Percentiles rank a stretch among this genome's conserved stretches.
Evolutionary conservation across 2,329 filamentous ascomycete genomes (phyloP).

Genomic region (Diaporthe helianthi): DNA sequence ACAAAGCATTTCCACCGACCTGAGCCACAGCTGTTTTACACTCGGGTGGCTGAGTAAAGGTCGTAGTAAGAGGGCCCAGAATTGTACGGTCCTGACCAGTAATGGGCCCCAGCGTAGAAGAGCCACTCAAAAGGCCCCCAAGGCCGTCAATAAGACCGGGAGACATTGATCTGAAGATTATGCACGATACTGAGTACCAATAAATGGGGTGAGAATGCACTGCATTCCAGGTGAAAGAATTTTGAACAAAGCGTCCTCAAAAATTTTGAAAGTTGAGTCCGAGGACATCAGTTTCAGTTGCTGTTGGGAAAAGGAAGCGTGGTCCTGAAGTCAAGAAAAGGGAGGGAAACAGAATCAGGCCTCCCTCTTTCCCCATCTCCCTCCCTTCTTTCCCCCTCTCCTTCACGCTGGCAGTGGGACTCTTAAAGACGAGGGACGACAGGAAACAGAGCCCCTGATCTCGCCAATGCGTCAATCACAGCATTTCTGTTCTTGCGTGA

Average conservation of each 20-base stretch:
- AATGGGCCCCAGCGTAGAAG: neutral
- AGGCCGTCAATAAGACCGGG: neutral
- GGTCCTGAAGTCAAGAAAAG: neutral
- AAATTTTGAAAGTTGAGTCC: neutral
- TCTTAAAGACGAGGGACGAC: constrained; percentile 8
- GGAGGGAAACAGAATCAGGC: neutral
- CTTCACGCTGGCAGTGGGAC: no score
- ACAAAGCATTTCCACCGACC: neutral
- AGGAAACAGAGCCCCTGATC: constrained; percentile 24
- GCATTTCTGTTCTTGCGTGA: constrained; percentile 23
- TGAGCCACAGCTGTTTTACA: constrained; percentile 7
- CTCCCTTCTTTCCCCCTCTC: constrained; percentile 3
- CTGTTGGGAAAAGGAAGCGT: neutral
- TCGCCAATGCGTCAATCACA: constrained; percentile 26
- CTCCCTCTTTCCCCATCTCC: neutral
- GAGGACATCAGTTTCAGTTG: neutral
- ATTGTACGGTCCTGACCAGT: constrained; percentile 1
- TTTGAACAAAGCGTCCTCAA: neutral
- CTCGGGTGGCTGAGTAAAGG: constrained; percentile 26
- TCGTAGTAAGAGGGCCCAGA: constrained; percentile 19
- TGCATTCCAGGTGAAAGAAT: constrained; percentile 9
- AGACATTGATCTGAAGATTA: constrained; percentile 3
- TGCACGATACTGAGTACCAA: neutral
- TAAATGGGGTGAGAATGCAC: neutral
- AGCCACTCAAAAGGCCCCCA: neutral